Evolutionary conservation across 371 early-diverging fungal species (phyloP).

Genomic region (Mortierella sp.): DNA sequence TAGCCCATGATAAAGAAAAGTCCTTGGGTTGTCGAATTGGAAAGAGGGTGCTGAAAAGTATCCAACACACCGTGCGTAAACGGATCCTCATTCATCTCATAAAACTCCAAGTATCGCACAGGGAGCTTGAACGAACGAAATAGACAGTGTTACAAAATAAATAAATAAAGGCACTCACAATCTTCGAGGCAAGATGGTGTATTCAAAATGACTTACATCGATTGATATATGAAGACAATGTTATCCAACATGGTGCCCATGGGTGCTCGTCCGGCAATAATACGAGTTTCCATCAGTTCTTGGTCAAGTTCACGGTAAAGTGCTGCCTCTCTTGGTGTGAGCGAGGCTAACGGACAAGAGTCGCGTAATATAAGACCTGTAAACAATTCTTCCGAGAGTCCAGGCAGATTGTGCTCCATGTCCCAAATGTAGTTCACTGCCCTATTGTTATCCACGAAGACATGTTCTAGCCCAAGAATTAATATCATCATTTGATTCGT

Average conservation of each 20-base stretch:
- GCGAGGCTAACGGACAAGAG: not conserved
- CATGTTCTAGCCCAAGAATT: constrained; percentile 10
- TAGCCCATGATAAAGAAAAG: constrained; percentile 4
- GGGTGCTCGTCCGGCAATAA: constrained; percentile 8
- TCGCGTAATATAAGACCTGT: not conserved
- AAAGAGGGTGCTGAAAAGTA: constrained; percentile 16
- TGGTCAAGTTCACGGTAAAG: not conserved
- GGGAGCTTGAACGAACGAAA: constrained; percentile 2
- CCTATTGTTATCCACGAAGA: too few species aligned
- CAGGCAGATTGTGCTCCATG: not conserved
- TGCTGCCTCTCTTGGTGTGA: not conserved
- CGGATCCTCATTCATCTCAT: constrained; percentile 12
- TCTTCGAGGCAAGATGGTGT: too few species aligned
- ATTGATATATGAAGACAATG: constrained; percentile 8
- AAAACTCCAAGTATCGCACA: constrained; percentile 10
- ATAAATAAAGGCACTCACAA: too few species aligned
- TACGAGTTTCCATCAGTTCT: constrained; percentile 4
- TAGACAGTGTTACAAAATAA: not conserved
- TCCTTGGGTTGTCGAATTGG: constrained; percentile 1
- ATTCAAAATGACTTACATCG: constrained; percentile 10
- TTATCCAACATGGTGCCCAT: constrained; percentile 2
- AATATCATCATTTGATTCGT: constrained; percentile 13
- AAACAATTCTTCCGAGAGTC: not conserved
- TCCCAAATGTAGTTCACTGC: too few species aligned
- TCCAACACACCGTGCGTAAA: constrained; percentile 12